Evolutionary conservation across 1,284 basidiomycete species (phyloP), one percentile per base, ranked within the genome.

Genomic region (Malassezia brasiliensis): DNA sequence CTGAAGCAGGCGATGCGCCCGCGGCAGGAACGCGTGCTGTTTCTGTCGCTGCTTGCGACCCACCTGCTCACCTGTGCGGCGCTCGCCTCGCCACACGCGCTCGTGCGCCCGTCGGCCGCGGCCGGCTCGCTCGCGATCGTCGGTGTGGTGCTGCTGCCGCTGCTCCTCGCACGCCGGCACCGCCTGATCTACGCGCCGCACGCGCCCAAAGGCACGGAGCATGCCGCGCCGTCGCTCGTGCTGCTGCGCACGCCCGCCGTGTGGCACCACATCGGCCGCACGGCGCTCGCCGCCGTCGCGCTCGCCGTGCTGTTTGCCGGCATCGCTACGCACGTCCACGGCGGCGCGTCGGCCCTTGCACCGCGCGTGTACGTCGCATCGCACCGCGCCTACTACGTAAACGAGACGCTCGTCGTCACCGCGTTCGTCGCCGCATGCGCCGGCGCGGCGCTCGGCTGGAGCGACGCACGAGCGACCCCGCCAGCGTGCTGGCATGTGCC

Each of bases 21-120:
- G 20, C 53, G 66, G n/a, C 66, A 68, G 52, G 54, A 61, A n/a
- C 59, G 66, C 28, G 58, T 63, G 6, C 61, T 63, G 32, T n/a
- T 66, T 6, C 56, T 68, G 10, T 44, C 60, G 5, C 49, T 51
- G 9, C 41, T 60, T 14, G 48, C 60, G 19, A 59, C 61, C 40
- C 62, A 63, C 38, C 32, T 59, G 2, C 44, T 57, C 11, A 39
- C 65, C 19, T 48, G 56, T 12, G 52, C 56, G 8, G 55, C 61
- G 5, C 42, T 61, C 3, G 46, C 56, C 22, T 44, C 37, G 15
- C 46, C 52, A 0, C 14, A 46, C 10, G 60, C 63, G 1, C 32
- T 62, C 0, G 46, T 48, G 3, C 44, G 57, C 0, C 4, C 52
- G 5, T 50, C 50, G 31, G 42, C 45, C 15, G 10, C 59, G 5